phyloP scores from a whole-genome alignment of 176 grass and related monocot genomes.

The Miscanthus lutarioriparius region DNA sequence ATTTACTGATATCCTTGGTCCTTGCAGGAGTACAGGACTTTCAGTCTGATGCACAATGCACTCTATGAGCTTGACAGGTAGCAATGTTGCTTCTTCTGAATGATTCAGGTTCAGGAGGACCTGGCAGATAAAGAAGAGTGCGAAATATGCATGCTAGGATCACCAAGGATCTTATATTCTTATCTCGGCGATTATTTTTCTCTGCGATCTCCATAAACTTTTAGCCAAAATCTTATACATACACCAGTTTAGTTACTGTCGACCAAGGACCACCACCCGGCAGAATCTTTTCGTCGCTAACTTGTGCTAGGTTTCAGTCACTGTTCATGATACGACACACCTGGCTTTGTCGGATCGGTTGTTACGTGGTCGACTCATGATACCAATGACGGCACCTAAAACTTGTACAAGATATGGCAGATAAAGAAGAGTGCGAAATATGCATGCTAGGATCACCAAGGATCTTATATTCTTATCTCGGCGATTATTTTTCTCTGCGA shows the following conservation, averaged over 20 bases:
- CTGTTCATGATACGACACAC: too few species aligned
- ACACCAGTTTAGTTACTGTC: too few species aligned
- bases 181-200: slow-evolving; percentile 24
- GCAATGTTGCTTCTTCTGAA: neutral
- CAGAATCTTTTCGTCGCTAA: too few species aligned
- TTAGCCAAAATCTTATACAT: too few species aligned
- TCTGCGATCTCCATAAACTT: slow-evolving; percentile 7
- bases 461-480: neutral
- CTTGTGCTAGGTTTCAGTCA: too few species aligned
- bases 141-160: neutral
- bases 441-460: too few species aligned
- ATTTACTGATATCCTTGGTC: neutral
- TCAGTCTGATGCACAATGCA: neutral
- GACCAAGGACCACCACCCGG: too few species aligned
- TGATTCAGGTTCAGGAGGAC: neutral
- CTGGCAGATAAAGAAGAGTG: neutral
- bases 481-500: slow-evolving; percentile 17
- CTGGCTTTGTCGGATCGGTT: too few species aligned
- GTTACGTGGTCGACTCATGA: too few species aligned
- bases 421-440: too few species aligned
- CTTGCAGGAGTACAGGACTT: neutral
- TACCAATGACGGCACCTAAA: too few species aligned
- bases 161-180: neutral
- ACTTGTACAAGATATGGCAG: too few species aligned
- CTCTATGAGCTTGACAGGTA: neutral